Evolutionary conservation across 164 flowering plant genomes (phyloP), one percentile per base, ranked within the genome.

Genomic region (Magnolia changhungtana): DNA sequence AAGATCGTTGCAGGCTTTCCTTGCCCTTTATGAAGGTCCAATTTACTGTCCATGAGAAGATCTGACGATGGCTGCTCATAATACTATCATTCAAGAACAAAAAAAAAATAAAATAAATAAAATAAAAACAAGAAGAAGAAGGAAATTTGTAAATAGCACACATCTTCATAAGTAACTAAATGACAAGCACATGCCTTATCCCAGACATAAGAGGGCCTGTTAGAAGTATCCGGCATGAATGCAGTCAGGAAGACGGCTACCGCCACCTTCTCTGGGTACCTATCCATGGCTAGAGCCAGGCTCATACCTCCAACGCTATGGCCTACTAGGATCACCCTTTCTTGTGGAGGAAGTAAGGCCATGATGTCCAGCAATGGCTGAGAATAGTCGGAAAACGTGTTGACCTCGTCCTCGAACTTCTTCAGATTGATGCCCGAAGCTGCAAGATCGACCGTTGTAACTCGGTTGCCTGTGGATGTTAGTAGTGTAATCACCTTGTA

Each of bases 401-500:
- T 9, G 10, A 85, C 72, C 59, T 55, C 16, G 21, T 84, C 78
- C 0, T 78, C 16, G 24, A 76, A 69, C 8, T n/a, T 45, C 52
- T 45, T 77, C 68, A 1, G 8, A 80, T 83, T 51, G 50, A 79
- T 70, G 8, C 90, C 94, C 0, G 86, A 84, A 37, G 81, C 89
- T 0, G 82, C 82, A 1, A 88, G 81, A 76, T 88, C 88, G 9
- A 86, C 31, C 8, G 79, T 79, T 10, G 87, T 88, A 27, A 85
- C 89, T 8, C 64, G 75, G 75, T 87, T 85, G 7, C 88, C 87
- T 0, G 81, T 78, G 0, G 75, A 13, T 79, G 82, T 79, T 0
- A 90, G 87, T 75, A 55, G 71, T 0, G 88, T 79, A 11, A 75
- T 81, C 11, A 88, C 50, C 80, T 88, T 89, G 84, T 85, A 80